Evolutionary conservation across 495 filamentous ascomycete genomes (phyloP).

Genomic region (Tuber microsphaerosporum): DNA sequence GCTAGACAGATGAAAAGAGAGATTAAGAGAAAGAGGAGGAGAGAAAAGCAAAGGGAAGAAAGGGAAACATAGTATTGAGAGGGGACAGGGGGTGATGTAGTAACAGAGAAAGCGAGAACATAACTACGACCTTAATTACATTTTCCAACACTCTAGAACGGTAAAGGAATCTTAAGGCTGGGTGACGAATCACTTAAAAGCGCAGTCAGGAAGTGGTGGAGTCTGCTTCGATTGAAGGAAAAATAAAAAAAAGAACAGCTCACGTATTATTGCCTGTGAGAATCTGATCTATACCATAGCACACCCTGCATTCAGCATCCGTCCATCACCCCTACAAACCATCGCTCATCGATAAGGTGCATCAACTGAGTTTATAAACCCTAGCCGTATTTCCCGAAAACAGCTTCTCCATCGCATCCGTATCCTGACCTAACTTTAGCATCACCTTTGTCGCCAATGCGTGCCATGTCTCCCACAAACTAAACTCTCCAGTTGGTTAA

Average conservation of each 20-base stretch:
- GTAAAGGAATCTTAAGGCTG: not conserved
- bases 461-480: constrained; percentile 47
- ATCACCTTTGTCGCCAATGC: constrained; percentile 38
- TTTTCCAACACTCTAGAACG: too few species aligned
- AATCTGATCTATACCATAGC: not conserved
- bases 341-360: not conserved
- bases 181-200: not conserved
- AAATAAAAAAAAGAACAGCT: not conserved
- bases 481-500: constrained; percentile 15
- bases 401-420: constrained; percentile 53
- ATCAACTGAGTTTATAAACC: constrained; percentile 55
- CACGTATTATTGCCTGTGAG: not conserved
- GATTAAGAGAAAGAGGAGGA: too few species aligned
- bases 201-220: not conserved
- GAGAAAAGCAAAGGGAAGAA: too few species aligned
- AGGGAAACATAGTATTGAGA: too few species aligned
- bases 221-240: not conserved
- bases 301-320: not conserved
- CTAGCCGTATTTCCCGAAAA: constrained; percentile 65
- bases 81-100: too few species aligned
- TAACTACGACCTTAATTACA: too few species aligned
- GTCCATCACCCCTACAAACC: not conserved
- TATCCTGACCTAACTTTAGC: constrained; percentile 45
- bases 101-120: too few species aligned
- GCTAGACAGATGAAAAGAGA: too few species aligned